phyloP scores from a whole-genome alignment of 129 eudicot genomes.

The Flaveria bidentis region DNA sequence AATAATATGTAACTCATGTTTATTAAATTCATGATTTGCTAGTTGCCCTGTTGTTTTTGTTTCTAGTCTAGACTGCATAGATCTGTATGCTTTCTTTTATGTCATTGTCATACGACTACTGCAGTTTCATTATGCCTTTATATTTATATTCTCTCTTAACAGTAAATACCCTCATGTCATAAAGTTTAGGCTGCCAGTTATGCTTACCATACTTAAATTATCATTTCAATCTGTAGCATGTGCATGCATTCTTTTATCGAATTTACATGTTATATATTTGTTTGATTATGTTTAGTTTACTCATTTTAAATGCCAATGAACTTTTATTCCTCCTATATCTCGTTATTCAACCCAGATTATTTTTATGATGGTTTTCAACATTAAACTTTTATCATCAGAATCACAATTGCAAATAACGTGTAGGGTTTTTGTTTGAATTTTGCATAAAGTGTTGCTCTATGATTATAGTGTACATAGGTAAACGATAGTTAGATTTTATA shows the following conservation, averaged over 20 bases:
- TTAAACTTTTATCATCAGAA: neutral
- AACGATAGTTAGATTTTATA: neutral
- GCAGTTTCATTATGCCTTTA: neutral
- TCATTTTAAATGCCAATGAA: neutral
- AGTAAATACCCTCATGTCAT: neutral
- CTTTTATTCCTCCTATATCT: neutral
- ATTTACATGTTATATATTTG: neutral
- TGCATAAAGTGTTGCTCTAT: neutral
- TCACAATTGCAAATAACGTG: constrained; percentile 4
- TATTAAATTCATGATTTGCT: neutral
- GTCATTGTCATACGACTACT: neutral
- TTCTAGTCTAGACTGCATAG: neutral
- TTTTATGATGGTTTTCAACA: neutral
- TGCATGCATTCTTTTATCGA: neutral
- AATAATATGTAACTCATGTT: neutral
- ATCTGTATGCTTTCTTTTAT: neutral
- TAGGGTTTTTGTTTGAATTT: neutral
- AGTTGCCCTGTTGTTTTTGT: neutral
- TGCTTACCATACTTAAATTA: neutral
- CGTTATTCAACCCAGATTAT: neutral
- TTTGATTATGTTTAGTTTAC: neutral
- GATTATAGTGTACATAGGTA: neutral
- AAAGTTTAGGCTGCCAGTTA: neutral
- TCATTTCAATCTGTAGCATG: constrained; percentile 9
- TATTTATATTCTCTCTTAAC: neutral